Percentiles rank a stretch among this genome's conserved stretches.
Conservation (phyloP, 441 rosid species). For the Syzygium malaccense region DNA sequence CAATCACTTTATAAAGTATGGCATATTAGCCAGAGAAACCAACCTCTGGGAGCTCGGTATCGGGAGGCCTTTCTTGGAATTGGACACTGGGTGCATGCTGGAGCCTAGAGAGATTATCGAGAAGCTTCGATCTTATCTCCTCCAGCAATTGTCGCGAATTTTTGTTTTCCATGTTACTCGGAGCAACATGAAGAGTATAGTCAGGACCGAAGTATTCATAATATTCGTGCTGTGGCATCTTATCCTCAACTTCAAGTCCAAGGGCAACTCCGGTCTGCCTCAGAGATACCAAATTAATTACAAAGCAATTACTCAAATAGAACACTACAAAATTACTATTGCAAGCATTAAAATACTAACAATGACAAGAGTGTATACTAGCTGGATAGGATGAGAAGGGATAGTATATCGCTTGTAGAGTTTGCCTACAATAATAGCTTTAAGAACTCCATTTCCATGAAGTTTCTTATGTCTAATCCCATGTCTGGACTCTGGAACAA, state of each 20-base stretch:
- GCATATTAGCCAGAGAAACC: neutral
- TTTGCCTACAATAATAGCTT: neutral
- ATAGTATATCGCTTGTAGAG: neutral
- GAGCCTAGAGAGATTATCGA: slow-evolving; percentile 74
- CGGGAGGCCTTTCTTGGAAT: slow-evolving; percentile 77
- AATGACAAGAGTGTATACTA: neutral
- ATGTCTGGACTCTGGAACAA: neutral
- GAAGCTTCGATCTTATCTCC: slow-evolving; percentile 28
- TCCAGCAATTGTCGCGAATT: neutral
- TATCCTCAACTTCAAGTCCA: slow-evolving; percentile 17
- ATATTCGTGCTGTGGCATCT: slow-evolving; percentile 18
- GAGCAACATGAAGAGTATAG: slow-evolving; percentile 17
- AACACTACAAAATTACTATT: neutral
- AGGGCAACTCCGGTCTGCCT: slow-evolving; percentile 18
- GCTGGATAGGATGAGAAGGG: neutral
- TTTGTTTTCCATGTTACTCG: slow-evolving; percentile 17
- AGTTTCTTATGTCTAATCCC: neutral
- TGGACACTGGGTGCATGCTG: slow-evolving; percentile 94
- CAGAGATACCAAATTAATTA: neutral
- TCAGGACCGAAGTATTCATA: slow-evolving; percentile 20
- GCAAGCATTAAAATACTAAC: neutral
- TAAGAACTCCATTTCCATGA: neutral
- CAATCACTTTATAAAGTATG: neutral
- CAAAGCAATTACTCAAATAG: neutral
- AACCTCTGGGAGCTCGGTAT: slow-evolving; percentile 84